Evolutionary conservation across 2,329 filamentous ascomycete genomes (phyloP), one percentile per base, ranked within the genome.

Genomic region (Penicillium verrucosum): DNA sequence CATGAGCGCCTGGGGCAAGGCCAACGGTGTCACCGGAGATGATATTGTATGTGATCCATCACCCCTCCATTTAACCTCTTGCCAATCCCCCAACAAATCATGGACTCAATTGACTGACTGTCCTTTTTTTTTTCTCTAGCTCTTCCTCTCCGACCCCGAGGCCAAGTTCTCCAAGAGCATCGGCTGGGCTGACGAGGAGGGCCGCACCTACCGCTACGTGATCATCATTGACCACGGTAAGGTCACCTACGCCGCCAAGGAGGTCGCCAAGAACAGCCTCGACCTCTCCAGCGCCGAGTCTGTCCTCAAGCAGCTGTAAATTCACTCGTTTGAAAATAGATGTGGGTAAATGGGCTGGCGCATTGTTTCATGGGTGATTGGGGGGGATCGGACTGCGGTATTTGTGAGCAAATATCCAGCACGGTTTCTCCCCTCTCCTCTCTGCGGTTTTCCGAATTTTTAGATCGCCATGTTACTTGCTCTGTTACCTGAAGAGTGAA

Each of bases 1-100:
- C 75, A 93, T 93, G 89, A 87, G 85, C 68, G 90, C 89, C 53
- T 94, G 90, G 90, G 88, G 86, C 77, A 96, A 96, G 84, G 90
- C 91, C 70, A 93, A 95, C 78, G 82, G 82, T 51, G 81, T 93
- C 70, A 87, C 84, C 70, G 85, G 86, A 62, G 87, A 93, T 66
- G 82, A 84, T 68, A 85, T 89, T 67, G 81, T 87, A 74, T 57
- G 81, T 75, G 27, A 30, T 12, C 32, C 18, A 37, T 40, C 25
- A 8, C 43, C 32, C 23, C 37, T 45, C 27, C 6, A 32, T 45
- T 8, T 30, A 25, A 41, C 8, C 25, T 18, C 21, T n/a, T 18
- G 7, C 30, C n/a, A 11, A n/a, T 38, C 2, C 4, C 5, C 11
- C 27, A 4, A 16, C 1, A 43, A 18, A 12, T 10, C 4, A n/a